Evolutionary conservation across 768 basidiomycete genomes (phyloP), one percentile per base, ranked within the genome.

Genomic region (Rhodotorula toruloides): DNA sequence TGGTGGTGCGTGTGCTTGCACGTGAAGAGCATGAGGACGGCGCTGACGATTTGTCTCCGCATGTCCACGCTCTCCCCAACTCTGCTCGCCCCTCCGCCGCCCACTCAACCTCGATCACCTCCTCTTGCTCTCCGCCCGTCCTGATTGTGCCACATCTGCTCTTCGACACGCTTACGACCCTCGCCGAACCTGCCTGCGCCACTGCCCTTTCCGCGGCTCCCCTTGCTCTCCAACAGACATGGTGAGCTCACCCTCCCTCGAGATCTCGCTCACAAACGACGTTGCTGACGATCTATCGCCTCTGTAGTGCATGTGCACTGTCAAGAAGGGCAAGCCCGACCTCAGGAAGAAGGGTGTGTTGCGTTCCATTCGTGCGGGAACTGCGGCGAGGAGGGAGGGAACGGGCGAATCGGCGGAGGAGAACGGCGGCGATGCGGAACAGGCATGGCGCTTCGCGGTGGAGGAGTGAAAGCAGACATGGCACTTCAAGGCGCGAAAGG

Each of bases 291-390:
- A 6, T 21, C 16, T 17, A 19, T 44, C 43, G 21, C 43, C 43
- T 8, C 43, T 17, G 21, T 22, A n/a, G n/a, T n/a, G n/a, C n/a
- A n/a, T n/a, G n/a, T n/a, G n/a, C 65, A 91, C 89, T 58, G 96
- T 99, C 76, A 98, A 99, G 86, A 98, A 98, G 84, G 96, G 96
- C 79, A 98, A 99, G 83, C 96, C 96, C 42, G 96, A 99, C 81
- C 81, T 99, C 78, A 87, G 96, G 81, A 99, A 99, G 84, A 99
- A 99, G 84, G 94, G 91, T 94, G 78, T 76, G 91, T 83, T 9
- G 64, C 6, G 6, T 29, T 19, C 32, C 6, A 19, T 17, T 11
- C 21, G 36, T 46, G 11, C 43, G 12, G 37, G 39, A 25, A 27
- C 12, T 34, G 9, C 34, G 50, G 36, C 5, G n/a, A 29, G n/a